Evolutionary conservation across 306 rosid genomes (phyloP), one percentile per base, ranked within the genome.

Genomic region (Vigna hirtella): DNA sequence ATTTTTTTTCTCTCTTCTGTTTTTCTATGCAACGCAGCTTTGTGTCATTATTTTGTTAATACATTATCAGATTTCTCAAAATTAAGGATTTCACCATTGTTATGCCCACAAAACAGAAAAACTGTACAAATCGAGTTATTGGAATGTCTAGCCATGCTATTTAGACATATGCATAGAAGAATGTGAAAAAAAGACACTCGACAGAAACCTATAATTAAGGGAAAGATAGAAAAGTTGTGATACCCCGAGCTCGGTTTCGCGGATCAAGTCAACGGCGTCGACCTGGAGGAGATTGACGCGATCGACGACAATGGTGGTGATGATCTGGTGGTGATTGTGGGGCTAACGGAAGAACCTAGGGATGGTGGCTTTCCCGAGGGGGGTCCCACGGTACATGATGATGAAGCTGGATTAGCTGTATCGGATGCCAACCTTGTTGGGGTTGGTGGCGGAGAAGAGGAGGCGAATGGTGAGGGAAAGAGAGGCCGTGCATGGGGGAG

Each of bases 321-420:
- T 90, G 13, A 95, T 90, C 45, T 89, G 87, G 9, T 90, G 68
- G 0, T 65, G 79, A 9, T 90, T 95, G 80, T 95, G 98, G 3
- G 98, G 89, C 7, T 86, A 88, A 34, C 92, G 98, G 72, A 79
- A 91, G 53, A 95, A 95, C 0, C 96, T 98, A 0, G 96, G 96
- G 3, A 95, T 93, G 0, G 90, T 72, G 17, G 98, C 98, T 52
- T 85, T 87, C 0, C 98, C 98, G 36, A 95, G 28, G 0, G 98
- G 98, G 64, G 92, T 92, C 2, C 98, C 98, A 1, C 93, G 81
- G 86, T 95, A 95, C 98, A 95, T 92, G n/a, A 92, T 96, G 2
- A 96, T 91, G 82, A 95, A 95, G 84, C 83, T 88, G 61, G 97
- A 92, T 84, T 91, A 89, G 6, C 96, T 96, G 89, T 92, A 92